A percentile compares a stretch with the other conserved stretches of the same genome.
Conservation (phyloP, 2,329 filamentous ascomycete species). For the Aspergillus pseudoterreus region DNA sequence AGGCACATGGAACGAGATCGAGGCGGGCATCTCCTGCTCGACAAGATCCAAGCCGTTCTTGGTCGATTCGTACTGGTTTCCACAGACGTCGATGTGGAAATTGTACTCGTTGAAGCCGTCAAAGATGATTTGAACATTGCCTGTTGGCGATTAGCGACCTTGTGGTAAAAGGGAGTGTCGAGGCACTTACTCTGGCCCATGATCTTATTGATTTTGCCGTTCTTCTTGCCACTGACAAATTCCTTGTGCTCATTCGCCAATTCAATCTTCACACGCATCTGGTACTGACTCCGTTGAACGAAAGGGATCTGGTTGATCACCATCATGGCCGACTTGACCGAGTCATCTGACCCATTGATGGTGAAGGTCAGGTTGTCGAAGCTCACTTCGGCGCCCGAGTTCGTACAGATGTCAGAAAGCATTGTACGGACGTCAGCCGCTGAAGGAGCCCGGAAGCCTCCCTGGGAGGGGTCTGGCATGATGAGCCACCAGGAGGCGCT, state of each 20-base stretch:
- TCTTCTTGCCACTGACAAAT: conserved; percentile 99
- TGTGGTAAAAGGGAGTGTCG: neutral
- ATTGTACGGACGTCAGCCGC: conserved; percentile 77
- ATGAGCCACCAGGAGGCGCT: conserved; percentile 94
- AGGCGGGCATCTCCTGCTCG: conserved; percentile 98
- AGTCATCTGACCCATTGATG: conserved; percentile 92
- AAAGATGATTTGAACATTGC: conserved; percentile 97
- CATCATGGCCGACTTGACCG: conserved; percentile 90
- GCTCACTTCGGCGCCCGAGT: conserved; percentile 88
- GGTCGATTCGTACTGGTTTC: conserved; percentile 85
- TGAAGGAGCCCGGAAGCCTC: conserved; percentile 57
- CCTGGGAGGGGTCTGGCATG: conserved; percentile 63
- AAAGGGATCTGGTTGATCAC: conserved; percentile 91
- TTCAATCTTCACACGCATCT: conserved; percentile 97
- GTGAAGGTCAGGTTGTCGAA: conserved; percentile 94
- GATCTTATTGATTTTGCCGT: conserved; percentile 99
- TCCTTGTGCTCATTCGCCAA: conserved; percentile 99
- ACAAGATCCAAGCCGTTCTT: conserved; percentile 89
- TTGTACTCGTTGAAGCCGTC: conserved; percentile 99
- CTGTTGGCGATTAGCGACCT: conserved; percentile 31
- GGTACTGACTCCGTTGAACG: conserved; percentile 79
- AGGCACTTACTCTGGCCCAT: conserved; percentile 86
- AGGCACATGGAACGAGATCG: conserved; percentile 97
- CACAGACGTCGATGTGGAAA: conserved; percentile 98
- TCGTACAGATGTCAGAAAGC: conserved; percentile 92